Conservation (phyloP, 495 filamentous ascomycete genomes). For the Trichoderma asperelloides region DNA sequence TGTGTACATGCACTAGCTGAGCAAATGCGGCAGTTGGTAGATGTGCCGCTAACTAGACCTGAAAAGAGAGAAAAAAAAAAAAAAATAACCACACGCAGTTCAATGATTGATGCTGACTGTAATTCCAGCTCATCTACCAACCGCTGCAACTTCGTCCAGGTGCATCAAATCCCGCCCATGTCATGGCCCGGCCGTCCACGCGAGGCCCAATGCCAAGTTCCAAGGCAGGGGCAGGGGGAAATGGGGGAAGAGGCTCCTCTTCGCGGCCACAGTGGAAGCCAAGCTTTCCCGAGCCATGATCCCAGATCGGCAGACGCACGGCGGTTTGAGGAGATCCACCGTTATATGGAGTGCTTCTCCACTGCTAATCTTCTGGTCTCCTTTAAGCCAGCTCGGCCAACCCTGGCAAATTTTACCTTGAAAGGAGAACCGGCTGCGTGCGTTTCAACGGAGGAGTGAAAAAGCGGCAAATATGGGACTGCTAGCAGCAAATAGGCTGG, state of each 20-base stretch:
- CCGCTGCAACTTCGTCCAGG: not conserved
- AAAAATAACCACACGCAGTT: not conserved
- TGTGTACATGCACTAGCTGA: not conserved
- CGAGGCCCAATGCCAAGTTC: not conserved
- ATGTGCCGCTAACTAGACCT: not conserved
- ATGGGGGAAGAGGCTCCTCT: not conserved
- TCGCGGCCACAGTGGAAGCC: not conserved
- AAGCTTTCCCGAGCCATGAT: not conserved
- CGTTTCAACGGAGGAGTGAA: not conserved
- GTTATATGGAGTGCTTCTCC: not conserved
- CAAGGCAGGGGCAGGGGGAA: not conserved
- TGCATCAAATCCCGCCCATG: not conserved
- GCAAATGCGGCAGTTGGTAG: not conserved
- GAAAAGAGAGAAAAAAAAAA: not conserved
- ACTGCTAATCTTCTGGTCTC: not conserved
- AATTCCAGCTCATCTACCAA: not conserved
- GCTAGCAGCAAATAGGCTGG: not conserved
- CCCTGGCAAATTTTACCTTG: not conserved
- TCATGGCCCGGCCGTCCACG: not conserved
- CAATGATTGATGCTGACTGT: not conserved
- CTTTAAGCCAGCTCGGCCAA: not conserved
- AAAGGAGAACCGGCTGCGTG: not conserved
- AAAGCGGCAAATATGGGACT: not conserved
- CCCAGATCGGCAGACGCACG: constrained; percentile 3
- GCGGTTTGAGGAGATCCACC: constrained; percentile 2